phyloP scores from a whole-genome alignment of 495 filamentous ascomycete species.

The Geopyxis carbonaria region DNA sequence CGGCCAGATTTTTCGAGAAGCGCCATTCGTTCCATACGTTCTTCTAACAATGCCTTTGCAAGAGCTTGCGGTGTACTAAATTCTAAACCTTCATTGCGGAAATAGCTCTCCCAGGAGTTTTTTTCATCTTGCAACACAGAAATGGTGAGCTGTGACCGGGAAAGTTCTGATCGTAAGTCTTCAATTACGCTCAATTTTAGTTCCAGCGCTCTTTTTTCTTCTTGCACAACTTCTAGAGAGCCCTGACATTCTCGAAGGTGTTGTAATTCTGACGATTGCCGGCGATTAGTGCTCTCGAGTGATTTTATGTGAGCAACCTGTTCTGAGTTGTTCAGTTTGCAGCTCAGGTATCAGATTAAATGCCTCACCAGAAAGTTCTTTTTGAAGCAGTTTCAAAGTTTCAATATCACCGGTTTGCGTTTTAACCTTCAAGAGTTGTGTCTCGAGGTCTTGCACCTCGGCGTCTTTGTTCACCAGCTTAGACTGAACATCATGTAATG shows the following conservation, averaged over 20 bases:
- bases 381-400: conserved; percentile 61
- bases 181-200: conserved; percentile 59
- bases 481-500: conserved; percentile 48
- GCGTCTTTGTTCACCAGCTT: conserved; percentile 49
- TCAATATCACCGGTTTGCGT: conserved; percentile 74
- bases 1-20: conserved; percentile 61
- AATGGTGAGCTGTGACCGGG: conserved; percentile 61
- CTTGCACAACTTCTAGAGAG: conserved; percentile 82
- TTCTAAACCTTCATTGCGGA: conserved; percentile 54
- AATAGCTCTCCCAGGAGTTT: conserved; percentile 67
- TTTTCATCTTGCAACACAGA: conserved; percentile 80
- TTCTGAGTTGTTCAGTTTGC: too few relatives aligned
- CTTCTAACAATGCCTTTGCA: conserved; percentile 63
- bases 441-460: conserved; percentile 55
- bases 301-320: conserved; percentile 78
- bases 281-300: conserved; percentile 61
- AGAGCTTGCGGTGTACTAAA: conserved; percentile 81
- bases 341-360: too few relatives aligned
- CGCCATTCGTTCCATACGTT: conserved; percentile 59
- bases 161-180: conserved; percentile 53
- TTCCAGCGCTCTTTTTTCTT: conserved; percentile 78
- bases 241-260: conserved; percentile 61
- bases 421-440: conserved; percentile 63
- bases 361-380: conserved; percentile 44
- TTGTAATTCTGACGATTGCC: conserved; percentile 64